Conservation (phyloP, 176 grass and related monocot species). For the Elymus sibiricus region DNA sequence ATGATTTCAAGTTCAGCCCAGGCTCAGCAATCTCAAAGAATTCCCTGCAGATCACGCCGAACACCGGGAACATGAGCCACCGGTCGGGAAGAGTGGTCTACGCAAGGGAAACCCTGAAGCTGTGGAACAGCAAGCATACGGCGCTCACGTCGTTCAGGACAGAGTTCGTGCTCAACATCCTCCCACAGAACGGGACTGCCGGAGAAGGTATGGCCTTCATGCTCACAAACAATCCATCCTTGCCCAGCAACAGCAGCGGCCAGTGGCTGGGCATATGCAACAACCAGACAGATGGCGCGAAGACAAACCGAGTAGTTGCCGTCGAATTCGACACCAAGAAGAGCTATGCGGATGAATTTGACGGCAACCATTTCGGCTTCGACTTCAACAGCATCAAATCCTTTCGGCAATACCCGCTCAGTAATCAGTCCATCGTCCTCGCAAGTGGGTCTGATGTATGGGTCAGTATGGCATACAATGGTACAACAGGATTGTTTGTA, state of each 20-base stretch:
- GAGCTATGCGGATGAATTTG: not conserved
- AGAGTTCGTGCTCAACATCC: constrained; percentile 48
- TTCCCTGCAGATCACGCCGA: constrained; percentile 26
- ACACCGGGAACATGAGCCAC: constrained; percentile 2
- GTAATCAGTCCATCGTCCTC: not conserved
- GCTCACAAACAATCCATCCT: constrained; percentile 7
- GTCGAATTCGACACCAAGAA: not conserved
- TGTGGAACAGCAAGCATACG: constrained; percentile 4
- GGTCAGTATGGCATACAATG: constrained; percentile 1
- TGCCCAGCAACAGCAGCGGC: constrained; percentile 27
- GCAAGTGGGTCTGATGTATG: constrained; percentile 9
- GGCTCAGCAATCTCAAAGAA: no score
- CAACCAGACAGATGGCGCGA: not conserved
- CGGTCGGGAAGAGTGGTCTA: constrained; percentile 10
- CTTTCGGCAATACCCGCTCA: not conserved
- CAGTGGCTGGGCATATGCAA: constrained; percentile 32
- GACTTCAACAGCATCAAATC: constrained; percentile 36
- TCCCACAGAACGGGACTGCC: not conserved
- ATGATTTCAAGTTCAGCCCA: no score
- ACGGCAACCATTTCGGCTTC: constrained; percentile 4
- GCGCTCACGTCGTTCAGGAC: constrained; percentile 31
- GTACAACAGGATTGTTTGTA: not conserved
- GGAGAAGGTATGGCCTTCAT: constrained; percentile 34
- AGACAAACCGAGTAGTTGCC: not conserved
- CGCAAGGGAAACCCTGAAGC: not conserved